Evolutionary conservation across 2,329 filamentous ascomycete species (phyloP).

Genomic region (Colletotrichum camelliae): DNA sequence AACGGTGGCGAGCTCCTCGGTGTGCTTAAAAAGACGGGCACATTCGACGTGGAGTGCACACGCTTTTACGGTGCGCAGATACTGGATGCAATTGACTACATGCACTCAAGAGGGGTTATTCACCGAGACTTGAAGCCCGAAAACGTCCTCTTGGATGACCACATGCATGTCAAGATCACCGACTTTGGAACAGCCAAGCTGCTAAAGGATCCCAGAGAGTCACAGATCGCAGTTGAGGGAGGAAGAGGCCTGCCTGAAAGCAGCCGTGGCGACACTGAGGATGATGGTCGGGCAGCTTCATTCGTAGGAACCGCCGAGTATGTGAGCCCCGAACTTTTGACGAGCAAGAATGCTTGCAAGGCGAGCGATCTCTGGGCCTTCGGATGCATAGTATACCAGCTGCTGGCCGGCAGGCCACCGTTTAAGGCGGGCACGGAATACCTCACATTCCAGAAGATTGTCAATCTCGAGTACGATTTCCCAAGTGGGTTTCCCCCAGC

Average conservation of each 20-base stretch:
- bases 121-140: conserved; percentile 97
- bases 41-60: conserved; percentile 94
- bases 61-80: conserved; percentile 96
- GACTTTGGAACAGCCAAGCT: conserved; percentile 99
- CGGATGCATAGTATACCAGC: conserved; percentile 96
- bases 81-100: conserved; percentile 94
- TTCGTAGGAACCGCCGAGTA: conserved; percentile 99
- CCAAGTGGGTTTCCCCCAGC: conserved; percentile 85
- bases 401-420: conserved; percentile 92
- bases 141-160: conserved; percentile 91
- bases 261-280: conserved; percentile 46
- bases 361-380: conserved; percentile 98
- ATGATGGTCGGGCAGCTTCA: conserved; percentile 82
- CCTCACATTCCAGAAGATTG: conserved; percentile 97
- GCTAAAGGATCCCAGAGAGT: conserved; percentile 64
- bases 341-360: conserved; percentile 96
- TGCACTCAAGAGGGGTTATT: conserved; percentile 95
- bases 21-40: conserved; percentile 91
- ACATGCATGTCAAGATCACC: conserved; percentile 98
- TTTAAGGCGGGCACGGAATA: conserved; percentile 98
- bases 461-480: conserved; percentile 92
- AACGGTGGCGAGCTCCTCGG: conserved; percentile 91
- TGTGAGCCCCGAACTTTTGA: conserved; percentile 95
- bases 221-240: conserved; percentile 46
- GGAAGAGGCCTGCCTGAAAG: conserved; percentile 41